Evolutionary conservation across 257 asterid species (phyloP), one percentile per base, ranked within the genome.

Genomic region (Nicotiana benthamiana): DNA sequence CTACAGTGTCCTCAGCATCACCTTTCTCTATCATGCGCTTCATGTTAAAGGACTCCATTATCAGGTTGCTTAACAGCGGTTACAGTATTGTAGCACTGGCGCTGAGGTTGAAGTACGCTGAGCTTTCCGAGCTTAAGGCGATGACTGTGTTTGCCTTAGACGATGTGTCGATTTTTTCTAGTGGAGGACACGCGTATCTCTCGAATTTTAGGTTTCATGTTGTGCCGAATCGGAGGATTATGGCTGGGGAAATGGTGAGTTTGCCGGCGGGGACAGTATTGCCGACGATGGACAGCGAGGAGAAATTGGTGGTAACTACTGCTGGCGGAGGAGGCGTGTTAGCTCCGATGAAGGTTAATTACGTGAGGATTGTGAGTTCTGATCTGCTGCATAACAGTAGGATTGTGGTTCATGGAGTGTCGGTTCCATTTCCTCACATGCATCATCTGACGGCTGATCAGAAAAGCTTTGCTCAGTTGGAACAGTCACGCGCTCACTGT

Each of bases 141-240:
- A 87, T 90, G 88, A 91, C 97, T 36, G 66, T 92, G 5, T 92
- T 92, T 83, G 96, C 96, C 6, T 82, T 90, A 32, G 94, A 92
- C 10, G 97, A 92, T 27, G 18, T 77, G 81, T 66, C 91, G 16
- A 82, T 92, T 75, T 91, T 92, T 82, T 83, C 95, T 66, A 86
- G 89, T 57, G 87, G 87, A 34, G 97, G 97, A 80, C 77, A 79
- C 32, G 64, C 86, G 48, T 92, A 88, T 82, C 51, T 90, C 81
- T 85, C 93, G 9, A 83, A 86, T 64, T 92, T 92, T 85, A 86
- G 87, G 84, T 89, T 90, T 64, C 97, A 91, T 26, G 90, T 92
- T 80, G 92, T 92, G 53, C 97, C 96, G 24, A 91, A 92, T 86
- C 81, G 81, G 85, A 59, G 93, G 79, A 54, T 92, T 67, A 83